phyloP scores from a whole-genome alignment of 176 grass and related monocot species.

The Oryza glumipatula region DNA sequence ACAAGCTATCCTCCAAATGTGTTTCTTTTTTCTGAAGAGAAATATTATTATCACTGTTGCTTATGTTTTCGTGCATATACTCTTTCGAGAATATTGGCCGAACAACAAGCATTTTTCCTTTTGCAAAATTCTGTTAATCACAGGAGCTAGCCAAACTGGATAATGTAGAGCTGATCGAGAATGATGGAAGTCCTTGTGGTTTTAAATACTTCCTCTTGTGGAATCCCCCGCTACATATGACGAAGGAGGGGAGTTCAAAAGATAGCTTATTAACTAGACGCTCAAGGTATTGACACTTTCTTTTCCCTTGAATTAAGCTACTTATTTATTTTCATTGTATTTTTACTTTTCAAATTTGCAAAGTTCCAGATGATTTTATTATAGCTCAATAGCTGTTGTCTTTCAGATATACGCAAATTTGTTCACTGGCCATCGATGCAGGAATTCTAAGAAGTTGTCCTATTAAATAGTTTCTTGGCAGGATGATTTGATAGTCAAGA shows the following conservation, averaged over 20 bases:
- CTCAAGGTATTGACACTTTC: slow-evolving; percentile 58
- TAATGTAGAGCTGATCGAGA: slow-evolving; percentile 73
- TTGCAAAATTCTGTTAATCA: slow-evolving; percentile 24
- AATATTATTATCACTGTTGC: neutral
- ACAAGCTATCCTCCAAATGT: neutral
- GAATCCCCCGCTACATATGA: slow-evolving; percentile 67
- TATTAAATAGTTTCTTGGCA: slow-evolving; percentile 6
- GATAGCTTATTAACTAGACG: slow-evolving; percentile 54
- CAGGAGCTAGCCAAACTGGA: slow-evolving; percentile 83
- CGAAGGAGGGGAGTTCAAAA: slow-evolving; percentile 53
- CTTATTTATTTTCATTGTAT: neutral
- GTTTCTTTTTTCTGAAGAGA: neutral
- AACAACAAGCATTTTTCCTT: slow-evolving; percentile 6
- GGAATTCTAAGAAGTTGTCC: neutral
- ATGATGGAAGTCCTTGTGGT: slow-evolving; percentile 87
- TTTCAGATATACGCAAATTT: neutral
- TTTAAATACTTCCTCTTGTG: slow-evolving; percentile 92
- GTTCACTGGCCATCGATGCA: slow-evolving; percentile 14
- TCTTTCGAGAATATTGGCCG: slow-evolving; percentile 10
- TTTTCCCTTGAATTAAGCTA: slow-evolving; percentile 9
- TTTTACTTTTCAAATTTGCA: slow-evolving; percentile 35
- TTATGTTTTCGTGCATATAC: neutral
- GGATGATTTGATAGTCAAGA: slow-evolving; percentile 13
- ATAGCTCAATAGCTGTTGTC: neutral
- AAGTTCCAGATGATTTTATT: slow-evolving; percentile 1